Conservation (phyloP, 768 basidiomycete genomes). For the Macrolepiota albuminosa region DNA sequence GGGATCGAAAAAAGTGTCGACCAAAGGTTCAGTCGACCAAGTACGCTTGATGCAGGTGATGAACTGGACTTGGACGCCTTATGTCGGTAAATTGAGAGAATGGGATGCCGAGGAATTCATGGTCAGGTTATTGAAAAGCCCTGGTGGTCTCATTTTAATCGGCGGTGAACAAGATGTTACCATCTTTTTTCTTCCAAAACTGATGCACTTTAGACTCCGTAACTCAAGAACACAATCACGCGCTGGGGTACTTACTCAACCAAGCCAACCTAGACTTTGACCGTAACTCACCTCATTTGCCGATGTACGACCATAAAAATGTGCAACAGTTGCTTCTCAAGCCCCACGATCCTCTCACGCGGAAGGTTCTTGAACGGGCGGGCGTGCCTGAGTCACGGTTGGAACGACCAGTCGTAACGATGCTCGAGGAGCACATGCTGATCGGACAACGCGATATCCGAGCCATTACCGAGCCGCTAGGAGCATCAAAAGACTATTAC, state of each 20-base stretch:
- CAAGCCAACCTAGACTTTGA: constrained; percentile 21
- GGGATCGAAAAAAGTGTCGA: constrained; percentile 7
- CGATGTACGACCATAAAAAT: constrained; percentile 20
- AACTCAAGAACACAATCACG: constrained; percentile 20
- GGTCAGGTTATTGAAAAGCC: constrained; percentile 22
- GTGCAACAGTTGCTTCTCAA: constrained; percentile 22
- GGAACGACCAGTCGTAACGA: constrained; percentile 23
- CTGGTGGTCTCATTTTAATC: constrained; percentile 24
- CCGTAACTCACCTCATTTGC: constrained; percentile 16
- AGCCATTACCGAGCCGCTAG: constrained; percentile 21
- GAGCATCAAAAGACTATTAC: constrained; percentile 18
- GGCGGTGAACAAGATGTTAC: constrained; percentile 17
- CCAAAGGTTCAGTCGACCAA: constrained; percentile 18
- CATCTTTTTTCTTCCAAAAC: not conserved
- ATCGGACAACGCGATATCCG: constrained; percentile 22
- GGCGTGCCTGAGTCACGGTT: constrained; percentile 24
- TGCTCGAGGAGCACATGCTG: constrained; percentile 26
- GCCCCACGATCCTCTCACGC: constrained; percentile 18
- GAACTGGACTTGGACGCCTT: constrained; percentile 27
- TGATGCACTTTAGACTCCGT: constrained; percentile 17
- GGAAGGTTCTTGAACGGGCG: constrained; percentile 17
- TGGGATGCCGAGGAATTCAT: constrained; percentile 27
- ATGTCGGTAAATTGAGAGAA: constrained; percentile 17
- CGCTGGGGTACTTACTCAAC: constrained; percentile 20
- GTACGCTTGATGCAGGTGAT: constrained; percentile 24